Conservation (phyloP, 805 yeast species). For the Saccharomycopsis sp. region DNA sequence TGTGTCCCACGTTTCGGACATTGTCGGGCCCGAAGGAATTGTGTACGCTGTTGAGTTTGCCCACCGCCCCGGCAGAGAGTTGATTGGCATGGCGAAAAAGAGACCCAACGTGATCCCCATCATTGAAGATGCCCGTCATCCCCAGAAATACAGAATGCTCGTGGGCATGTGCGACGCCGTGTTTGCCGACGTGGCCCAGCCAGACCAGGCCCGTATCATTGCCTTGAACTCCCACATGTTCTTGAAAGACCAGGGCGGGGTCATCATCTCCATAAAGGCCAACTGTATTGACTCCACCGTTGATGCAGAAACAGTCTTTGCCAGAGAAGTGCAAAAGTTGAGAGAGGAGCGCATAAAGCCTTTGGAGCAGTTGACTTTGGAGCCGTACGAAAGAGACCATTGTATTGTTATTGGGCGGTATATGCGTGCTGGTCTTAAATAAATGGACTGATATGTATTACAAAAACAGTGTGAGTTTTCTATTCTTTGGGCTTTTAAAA, state of each 20-base stretch:
- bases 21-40: slow-evolving; percentile 98
- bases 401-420: slow-evolving; percentile 97
- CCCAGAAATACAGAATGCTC: slow-evolving; percentile 98
- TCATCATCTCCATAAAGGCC: slow-evolving; percentile 97
- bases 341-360: slow-evolving; percentile 99
- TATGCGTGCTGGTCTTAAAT: slow-evolving; percentile 66
- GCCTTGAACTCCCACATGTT: slow-evolving; percentile 97
- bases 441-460: not conserved
- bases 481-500: too few relatives aligned
- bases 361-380: slow-evolving; percentile 94
- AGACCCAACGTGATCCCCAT: slow-evolving; percentile 98
- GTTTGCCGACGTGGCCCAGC: slow-evolving; percentile 99
- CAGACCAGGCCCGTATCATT: slow-evolving; percentile 99
- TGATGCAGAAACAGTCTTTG: slow-evolving; percentile 98
- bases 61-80: slow-evolving; percentile 99
- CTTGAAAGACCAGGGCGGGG: slow-evolving; percentile 98
- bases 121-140: slow-evolving; percentile 99
- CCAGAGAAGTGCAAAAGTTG: slow-evolving; percentile 97
- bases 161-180: slow-evolving; percentile 98
- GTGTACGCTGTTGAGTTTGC: slow-evolving; percentile 99
- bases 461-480: too few relatives aligned
- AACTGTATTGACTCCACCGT: slow-evolving; percentile 99
- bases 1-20: slow-evolving; percentile 95
- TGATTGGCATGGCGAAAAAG: slow-evolving; percentile 99
- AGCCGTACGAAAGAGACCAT: slow-evolving; percentile 99